Base-by-base conservation (phyloP, 2,329 filamentous ascomycete genomes). In the Ceratocystiopsis minuta region DNA sequence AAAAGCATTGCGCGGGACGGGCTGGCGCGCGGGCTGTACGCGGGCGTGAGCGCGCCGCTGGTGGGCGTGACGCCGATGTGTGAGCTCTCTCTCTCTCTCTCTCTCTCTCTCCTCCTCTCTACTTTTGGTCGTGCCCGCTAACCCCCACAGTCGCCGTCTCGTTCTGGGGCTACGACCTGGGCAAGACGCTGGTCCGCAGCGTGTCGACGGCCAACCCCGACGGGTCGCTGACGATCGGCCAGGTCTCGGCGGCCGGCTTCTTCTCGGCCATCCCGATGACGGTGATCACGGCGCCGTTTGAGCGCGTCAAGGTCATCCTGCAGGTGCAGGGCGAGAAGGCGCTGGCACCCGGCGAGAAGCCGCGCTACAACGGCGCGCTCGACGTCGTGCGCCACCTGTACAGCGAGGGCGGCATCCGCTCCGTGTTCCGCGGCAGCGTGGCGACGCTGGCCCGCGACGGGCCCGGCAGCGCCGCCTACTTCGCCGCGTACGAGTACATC, bases 1-100 rank as follows among this genome's bases (percentile, higher is more conserved):
- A 93, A 81, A 67, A 88, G 84, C 33, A 64, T 98, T 46, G 87
- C 87, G 24, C 73, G 81, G 47, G 88, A 96, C 60, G 90, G 90
- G 2, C 59, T 94, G 50, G 54, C 63, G 46, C 64, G 82, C 60
- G 90, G 90, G 10, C 61, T 98, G 47, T 98, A 98, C 61, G 90
- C 90, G n/a, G 90, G 90, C 59, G 88, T 98, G 37, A 90, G 82
- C 52, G 90, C 90, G 53, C 90, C 90, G 37, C 65, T 98, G 48
- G 82, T 95, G 11, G 90, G 90, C 42, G 90, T 98, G 15, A 98
- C 90, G 47, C 90, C 90, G 43, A 98, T 98, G 90, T 98, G 87
- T 95, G 72, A 63, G 87, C 75, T 34, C 37, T 15, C 12, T 33
- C 6, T 17, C 40, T 11, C 9, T 17, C 17, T 33, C 16, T 33